A percentile compares a stretch with the other conserved stretches of the same genome.
Evolutionary conservation across 1,284 basidiomycete species (phyloP).

Genomic region (Meripilus lineatus): DNA sequence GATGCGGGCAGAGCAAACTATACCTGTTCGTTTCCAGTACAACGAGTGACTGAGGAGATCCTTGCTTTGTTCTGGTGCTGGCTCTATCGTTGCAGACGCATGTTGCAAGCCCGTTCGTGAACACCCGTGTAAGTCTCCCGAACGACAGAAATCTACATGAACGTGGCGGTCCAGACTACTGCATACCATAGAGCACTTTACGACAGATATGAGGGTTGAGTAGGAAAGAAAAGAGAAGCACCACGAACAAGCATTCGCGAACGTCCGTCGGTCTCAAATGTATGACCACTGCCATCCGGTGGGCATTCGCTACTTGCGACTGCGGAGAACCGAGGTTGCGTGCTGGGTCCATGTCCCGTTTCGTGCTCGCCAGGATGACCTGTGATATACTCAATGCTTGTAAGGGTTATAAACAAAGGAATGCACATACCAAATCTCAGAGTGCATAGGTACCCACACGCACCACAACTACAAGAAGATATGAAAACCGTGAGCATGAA

Average conservation of each 20-base stretch:
- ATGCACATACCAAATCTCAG: conserved; percentile 44
- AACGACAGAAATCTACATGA: conserved; percentile 55
- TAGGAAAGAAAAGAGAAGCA: not conserved
- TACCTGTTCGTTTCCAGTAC: conserved; percentile 55
- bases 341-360: conserved; percentile 62
- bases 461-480: conserved; percentile 39
- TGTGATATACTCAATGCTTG: conserved; percentile 22
- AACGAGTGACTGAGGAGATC: conserved; percentile 51
- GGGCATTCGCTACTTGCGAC: not conserved
- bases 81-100: conserved; percentile 35
- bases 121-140: conserved; percentile 33
- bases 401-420: not conserved
- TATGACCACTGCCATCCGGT: not conserved
- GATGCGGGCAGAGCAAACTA: not conserved
- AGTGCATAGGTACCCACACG: conserved; percentile 56
- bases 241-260: not conserved
- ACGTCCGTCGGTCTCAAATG: not conserved
- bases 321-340: conserved; percentile 49
- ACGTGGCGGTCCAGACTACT: conserved; percentile 47
- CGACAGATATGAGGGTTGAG: not conserved
- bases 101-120: conserved; percentile 43
- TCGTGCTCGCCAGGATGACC: conserved; percentile 61
- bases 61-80: conserved; percentile 41
- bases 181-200: conserved; percentile 49
- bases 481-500: not conserved